A percentile compares a stretch with the other conserved stretches of the same genome.
Conservation (phyloP, 257 asterid genomes). For the Petrea volubilis region DNA sequence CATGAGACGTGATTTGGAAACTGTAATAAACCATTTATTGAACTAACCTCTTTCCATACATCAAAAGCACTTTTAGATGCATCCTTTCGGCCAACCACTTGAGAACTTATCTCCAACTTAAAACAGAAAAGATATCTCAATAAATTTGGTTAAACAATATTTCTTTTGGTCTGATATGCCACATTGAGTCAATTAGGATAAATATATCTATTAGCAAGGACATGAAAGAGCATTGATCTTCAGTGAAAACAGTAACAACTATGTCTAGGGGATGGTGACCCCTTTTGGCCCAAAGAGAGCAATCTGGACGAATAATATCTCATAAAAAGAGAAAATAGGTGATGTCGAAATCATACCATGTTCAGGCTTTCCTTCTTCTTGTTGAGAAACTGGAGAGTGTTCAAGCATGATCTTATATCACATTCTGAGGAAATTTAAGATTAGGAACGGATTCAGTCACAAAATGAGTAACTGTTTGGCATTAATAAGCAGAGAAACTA, state of each 20-base stretch:
- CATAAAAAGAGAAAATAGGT: constrained; percentile 4
- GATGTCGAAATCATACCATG: constrained; percentile 51
- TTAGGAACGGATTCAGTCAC: constrained; percentile 8
- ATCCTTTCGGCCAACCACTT: constrained; percentile 95
- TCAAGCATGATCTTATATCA: constrained; percentile 92
- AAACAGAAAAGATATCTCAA: constrained; percentile 20
- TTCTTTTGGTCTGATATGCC: constrained; percentile 8
- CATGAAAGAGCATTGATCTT: neutral
- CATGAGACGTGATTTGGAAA: constrained; percentile 20
- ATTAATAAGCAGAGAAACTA: constrained; percentile 3
- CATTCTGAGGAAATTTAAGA: constrained; percentile 57
- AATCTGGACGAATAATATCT: constrained; percentile 22
- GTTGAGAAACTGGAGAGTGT: constrained; percentile 95
- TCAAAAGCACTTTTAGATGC: constrained; percentile 80
- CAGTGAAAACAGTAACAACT: constrained; percentile 3
- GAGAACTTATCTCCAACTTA: constrained; percentile 86
- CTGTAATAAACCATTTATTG: constrained; percentile 3
- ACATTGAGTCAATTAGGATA: constrained; percentile 16
- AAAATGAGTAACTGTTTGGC: constrained; percentile 13
- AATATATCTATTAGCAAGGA: constrained; percentile 1
- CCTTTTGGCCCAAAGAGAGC: constrained; percentile 14
- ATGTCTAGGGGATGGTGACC: constrained; percentile 11
- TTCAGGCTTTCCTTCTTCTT: constrained; percentile 80
- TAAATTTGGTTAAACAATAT: constrained; percentile 16
- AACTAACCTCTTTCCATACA: constrained; percentile 92